Evolutionary conservation across 345 rosid genomes (phyloP).

Genomic region (Citrus sp.): DNA sequence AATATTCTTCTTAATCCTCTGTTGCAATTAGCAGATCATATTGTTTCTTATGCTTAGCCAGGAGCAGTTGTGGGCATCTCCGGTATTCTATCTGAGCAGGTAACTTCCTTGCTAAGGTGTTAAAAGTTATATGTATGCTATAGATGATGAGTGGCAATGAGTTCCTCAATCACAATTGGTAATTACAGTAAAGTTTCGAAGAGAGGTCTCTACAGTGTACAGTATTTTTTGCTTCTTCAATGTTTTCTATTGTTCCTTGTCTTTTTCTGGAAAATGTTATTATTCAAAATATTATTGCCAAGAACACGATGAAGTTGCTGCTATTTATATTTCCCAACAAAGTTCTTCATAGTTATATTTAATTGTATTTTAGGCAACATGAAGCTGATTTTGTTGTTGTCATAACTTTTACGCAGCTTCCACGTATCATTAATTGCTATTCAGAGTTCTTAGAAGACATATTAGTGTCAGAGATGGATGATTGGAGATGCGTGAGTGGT

Average conservation of each 20-base stretch:
- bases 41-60: conserved; percentile 67
- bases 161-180: background rate
- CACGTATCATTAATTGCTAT: conserved; percentile 44
- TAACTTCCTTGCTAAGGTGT: conserved; percentile 16
- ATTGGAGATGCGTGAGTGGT: conserved; percentile 73
- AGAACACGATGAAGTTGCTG: background rate
- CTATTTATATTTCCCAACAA: background rate
- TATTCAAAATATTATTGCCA: background rate
- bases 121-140: background rate
- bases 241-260: background rate
- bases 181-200: background rate
- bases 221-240: background rate
- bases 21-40: conserved; percentile 61
- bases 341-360: background rate
- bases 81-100: conserved; percentile 82
- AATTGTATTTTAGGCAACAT: background rate
- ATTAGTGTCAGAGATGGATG: conserved; percentile 50
- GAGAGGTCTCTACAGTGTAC: too few species aligned
- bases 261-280: background rate
- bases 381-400: conserved; percentile 1
- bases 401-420: conserved; percentile 45
- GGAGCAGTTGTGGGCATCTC: conserved; percentile 62
- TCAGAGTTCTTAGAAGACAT: conserved; percentile 52
- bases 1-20: conserved; percentile 81
- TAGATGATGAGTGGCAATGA: background rate